Conservation (phyloP, 2,329 filamentous ascomycete species). For the Venturia pyrina region DNA sequence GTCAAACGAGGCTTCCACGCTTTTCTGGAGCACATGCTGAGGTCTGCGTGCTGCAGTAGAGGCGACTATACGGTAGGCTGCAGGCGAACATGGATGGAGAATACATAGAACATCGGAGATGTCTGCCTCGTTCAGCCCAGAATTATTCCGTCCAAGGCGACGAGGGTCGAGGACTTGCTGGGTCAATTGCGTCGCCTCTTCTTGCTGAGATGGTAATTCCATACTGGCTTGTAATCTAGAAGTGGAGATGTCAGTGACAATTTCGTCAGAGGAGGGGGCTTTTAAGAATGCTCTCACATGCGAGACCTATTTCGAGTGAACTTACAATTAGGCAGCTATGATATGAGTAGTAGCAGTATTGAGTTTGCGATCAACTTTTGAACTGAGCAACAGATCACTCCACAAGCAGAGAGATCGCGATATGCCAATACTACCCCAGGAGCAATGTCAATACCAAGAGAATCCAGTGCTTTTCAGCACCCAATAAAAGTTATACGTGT, state of each 20-base stretch:
- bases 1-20: constrained; percentile 22
- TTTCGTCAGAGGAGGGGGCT: background rate
- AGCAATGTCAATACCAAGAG: background rate
- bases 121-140: constrained; percentile 72
- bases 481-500: background rate
- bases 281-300: background rate
- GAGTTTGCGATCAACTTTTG: background rate
- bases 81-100: constrained; percentile 66
- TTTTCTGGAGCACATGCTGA: constrained; percentile 50
- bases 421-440: background rate
- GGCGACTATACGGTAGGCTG: constrained; percentile 61
- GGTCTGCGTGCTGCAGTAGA: constrained; percentile 41
- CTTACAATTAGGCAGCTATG: constrained; percentile 2
- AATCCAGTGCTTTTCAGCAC: background rate
- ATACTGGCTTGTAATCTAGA: background rate
- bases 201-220: background rate
- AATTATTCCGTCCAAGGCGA: constrained; percentile 68
- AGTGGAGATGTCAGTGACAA: background rate
- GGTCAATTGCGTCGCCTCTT: constrained; percentile 52
- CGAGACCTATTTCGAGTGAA: background rate
- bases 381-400: background rate
- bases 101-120: constrained; percentile 84
- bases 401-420: background rate
- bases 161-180: constrained; percentile 75
- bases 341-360: background rate